phyloP scores from a whole-genome alignment of 768 basidiomycete genomes.

The Leccinum incarnatum region DNA sequence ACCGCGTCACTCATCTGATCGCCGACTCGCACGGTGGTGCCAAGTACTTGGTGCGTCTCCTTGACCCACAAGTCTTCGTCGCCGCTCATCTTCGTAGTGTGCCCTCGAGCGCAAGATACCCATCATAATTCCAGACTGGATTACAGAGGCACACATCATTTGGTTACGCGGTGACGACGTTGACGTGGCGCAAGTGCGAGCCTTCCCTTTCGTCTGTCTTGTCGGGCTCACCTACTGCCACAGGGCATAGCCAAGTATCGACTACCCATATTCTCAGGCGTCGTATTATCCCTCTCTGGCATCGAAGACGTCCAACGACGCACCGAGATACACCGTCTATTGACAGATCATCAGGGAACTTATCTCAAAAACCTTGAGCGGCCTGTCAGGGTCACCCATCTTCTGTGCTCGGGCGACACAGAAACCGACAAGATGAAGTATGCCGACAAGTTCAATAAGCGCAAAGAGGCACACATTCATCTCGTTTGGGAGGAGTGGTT shows the following conservation, averaged over 20 bases:
- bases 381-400: constrained; percentile 79
- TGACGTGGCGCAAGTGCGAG: constrained; percentile 56
- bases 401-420: constrained; percentile 69
- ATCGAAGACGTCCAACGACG: constrained; percentile 61
- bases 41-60: constrained; percentile 68
- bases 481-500: constrained; percentile 97
- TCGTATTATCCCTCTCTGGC: constrained; percentile 74
- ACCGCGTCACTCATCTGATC: constrained; percentile 84
- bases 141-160: constrained; percentile 61
- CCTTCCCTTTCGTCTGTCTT: background rate
- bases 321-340: constrained; percentile 58
- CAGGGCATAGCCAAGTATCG: constrained; percentile 62
- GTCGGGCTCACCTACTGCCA: background rate
- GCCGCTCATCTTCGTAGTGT: constrained; percentile 48
- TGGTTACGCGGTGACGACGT: constrained; percentile 85
- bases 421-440: constrained; percentile 76
- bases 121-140: constrained; percentile 77
- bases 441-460: constrained; percentile 68
- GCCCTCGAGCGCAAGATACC: constrained; percentile 79
- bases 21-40: constrained; percentile 77
- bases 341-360: constrained; percentile 59
- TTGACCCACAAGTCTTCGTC: background rate
- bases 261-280: constrained; percentile 68
- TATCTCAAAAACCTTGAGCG: constrained; percentile 77
- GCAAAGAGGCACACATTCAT: constrained; percentile 68